Conservation (phyloP, 2,329 filamentous ascomycete species). For the Botryotinia narcissicola region DNA sequence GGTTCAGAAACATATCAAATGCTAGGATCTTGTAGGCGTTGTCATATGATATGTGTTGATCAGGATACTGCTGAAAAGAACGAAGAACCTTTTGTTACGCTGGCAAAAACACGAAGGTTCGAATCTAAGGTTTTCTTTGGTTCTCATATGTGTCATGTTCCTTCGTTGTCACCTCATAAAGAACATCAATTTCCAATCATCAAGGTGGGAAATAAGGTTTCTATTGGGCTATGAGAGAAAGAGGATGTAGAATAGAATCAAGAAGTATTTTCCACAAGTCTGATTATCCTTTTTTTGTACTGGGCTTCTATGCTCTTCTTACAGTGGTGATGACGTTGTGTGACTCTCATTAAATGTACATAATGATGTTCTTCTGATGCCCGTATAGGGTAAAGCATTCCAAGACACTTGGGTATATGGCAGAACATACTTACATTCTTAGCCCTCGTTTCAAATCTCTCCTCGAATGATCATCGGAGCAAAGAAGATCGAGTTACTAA, state of each 20-base stretch:
- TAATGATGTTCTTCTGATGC: neutral
- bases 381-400: neutral
- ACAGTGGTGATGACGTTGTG: neutral
- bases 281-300: neutral
- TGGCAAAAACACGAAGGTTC: constrained; percentile 81
- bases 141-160: constrained; percentile 64
- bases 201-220: constrained; percentile 21
- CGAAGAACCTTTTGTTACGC: constrained; percentile 82
- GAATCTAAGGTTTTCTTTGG: constrained; percentile 89
- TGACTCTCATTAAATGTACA: neutral
- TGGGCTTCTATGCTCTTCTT: neutral
- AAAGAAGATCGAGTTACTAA: neutral
- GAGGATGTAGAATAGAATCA: neutral
- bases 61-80: constrained; percentile 75
- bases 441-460: neutral
- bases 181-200: constrained; percentile 21
- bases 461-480: neutral
- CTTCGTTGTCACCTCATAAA: constrained; percentile 23
- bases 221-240: constrained; percentile 7
- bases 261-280: neutral
- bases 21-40: constrained; percentile 80
- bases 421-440: neutral
- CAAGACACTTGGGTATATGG: neutral
- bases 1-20: constrained; percentile 64
- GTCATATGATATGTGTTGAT: constrained; percentile 95